Percentiles rank a stretch among this genome's conserved stretches.
Conservation (phyloP, 2,329 filamentous ascomycete species). For the Plectosphaerella cucumerina region DNA sequence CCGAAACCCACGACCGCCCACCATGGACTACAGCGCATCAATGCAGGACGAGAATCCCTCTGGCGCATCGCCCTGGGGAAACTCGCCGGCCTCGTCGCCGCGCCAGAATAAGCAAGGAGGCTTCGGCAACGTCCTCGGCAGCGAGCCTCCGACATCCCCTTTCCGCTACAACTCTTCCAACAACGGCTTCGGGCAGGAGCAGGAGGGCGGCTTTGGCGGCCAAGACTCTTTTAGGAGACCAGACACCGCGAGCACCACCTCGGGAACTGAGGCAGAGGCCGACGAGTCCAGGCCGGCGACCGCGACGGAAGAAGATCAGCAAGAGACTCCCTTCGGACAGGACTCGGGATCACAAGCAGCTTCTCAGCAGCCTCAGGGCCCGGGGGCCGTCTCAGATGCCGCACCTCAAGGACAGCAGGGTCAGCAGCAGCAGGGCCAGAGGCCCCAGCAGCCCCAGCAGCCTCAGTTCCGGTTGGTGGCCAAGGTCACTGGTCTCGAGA, state of each 20-base stretch:
- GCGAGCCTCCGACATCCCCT: constrained; percentile 35
- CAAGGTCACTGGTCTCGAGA: constrained; percentile 90
- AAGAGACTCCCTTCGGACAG: background rate
- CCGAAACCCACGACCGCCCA: background rate
- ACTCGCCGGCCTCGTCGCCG: constrained; percentile 47
- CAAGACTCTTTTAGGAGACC: constrained; percentile 40
- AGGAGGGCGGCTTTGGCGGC: constrained; percentile 28
- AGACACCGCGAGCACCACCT: constrained; percentile 40
- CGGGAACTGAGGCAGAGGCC: constrained; percentile 36
- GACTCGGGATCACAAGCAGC: background rate
- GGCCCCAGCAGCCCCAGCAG: constrained; percentile 54
- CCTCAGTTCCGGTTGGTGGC: constrained; percentile 83
- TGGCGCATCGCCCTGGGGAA: constrained; percentile 53
- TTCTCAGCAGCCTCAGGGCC: background rate
- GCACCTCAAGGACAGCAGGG: constrained; percentile 1
- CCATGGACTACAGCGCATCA: constrained; percentile 56
- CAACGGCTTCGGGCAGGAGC: constrained; percentile 36
- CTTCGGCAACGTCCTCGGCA: constrained; percentile 34
- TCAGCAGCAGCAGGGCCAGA: constrained; percentile 29
- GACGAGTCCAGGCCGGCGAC: constrained; percentile 21
- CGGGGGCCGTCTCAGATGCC: constrained; percentile 13
- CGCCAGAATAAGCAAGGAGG: constrained; percentile 37
- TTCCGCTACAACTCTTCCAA: constrained; percentile 40
- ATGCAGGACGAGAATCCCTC: constrained; percentile 52
- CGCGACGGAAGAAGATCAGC: background rate